phyloP scores from a whole-genome alignment of 345 rosid genomes.

The Raphanus raphanistrum region DNA sequence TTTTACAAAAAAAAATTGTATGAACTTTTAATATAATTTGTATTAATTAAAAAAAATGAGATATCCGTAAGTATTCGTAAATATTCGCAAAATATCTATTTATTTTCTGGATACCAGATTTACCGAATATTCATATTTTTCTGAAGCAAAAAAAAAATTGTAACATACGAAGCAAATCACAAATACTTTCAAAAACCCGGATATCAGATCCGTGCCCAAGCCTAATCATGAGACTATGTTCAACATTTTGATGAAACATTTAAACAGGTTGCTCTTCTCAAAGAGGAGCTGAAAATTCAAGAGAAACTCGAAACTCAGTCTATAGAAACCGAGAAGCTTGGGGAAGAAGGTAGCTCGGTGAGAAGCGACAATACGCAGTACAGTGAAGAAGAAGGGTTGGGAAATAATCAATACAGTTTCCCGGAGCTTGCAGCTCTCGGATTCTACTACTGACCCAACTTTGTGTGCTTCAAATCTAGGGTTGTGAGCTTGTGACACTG shows the following conservation, averaged over 20 bases:
- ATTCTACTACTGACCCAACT: conserved; percentile 26
- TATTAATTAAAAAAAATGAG: too few species aligned
- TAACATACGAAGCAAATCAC: too few species aligned
- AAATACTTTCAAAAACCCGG: too few species aligned
- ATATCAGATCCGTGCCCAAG: too few species aligned
- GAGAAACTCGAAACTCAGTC: conserved; percentile 25
- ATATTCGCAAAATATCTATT: too few species aligned
- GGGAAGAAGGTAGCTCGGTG: conserved; percentile 19
- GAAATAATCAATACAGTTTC: conserved; percentile 32
- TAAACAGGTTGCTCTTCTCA: conserved; percentile 51
- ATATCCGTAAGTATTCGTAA: too few species aligned
- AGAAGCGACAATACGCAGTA: conserved; percentile 10
- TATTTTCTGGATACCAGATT: too few species aligned
- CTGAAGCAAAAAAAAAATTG: too few species aligned
- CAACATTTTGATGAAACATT: conserved; percentile 2
- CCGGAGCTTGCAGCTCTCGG: conserved; percentile 38
- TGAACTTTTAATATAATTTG: too few species aligned
- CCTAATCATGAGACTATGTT: neutral
- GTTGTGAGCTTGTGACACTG: conserved; percentile 5
- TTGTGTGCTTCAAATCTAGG: conserved; percentile 25
- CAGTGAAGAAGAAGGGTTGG: conserved; percentile 8
- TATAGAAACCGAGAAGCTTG: conserved; percentile 19
- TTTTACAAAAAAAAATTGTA: too few species aligned
- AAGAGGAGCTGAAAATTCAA: conserved; percentile 45
- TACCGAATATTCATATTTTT: too few species aligned